Conservation (phyloP, 345 rosid species). For the Hibiscus tridactylites region DNA sequence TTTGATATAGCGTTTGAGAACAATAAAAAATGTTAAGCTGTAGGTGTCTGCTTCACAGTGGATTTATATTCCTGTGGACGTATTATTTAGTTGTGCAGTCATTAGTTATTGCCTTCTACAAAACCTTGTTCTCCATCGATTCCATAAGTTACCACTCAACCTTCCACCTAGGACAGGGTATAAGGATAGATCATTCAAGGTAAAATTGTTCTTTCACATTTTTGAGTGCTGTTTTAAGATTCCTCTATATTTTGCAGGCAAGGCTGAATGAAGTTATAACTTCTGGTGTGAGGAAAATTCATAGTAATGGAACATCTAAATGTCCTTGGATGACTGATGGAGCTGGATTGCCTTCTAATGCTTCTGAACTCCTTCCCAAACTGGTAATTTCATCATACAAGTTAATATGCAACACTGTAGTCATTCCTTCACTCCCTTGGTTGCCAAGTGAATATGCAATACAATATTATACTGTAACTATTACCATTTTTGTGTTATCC, state of each 20-base stretch:
- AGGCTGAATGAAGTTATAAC: slow-evolving; percentile 85
- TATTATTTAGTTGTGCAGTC: neutral
- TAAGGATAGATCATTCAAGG: neutral
- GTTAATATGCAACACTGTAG: neutral
- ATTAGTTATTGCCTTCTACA: neutral
- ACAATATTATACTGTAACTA: neutral
- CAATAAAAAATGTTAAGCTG: neutral
- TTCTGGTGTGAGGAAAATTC: slow-evolving; percentile 38
- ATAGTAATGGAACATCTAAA: slow-evolving; percentile 45
- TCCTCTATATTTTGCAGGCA: slow-evolving; percentile 37
- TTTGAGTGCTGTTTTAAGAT: neutral
- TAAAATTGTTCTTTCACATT: neutral
- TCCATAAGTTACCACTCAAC: neutral
- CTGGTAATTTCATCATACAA: slow-evolving; percentile 34
- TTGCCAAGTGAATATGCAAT: neutral
- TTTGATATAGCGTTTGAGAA: neutral
- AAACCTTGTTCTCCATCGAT: neutral
- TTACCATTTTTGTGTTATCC: neutral
- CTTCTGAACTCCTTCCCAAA: slow-evolving; percentile 63
- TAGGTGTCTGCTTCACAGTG: neutral
- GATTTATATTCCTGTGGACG: neutral
- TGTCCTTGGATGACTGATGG: slow-evolving; percentile 97
- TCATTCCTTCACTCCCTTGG: neutral
- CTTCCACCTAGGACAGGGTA: neutral
- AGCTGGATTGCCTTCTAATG: slow-evolving; percentile 84